These are phyloP conservation scores for Ganoderma meredithae DNA, from an alignment of 1,284 basidiomycete species.

Conservation along the genomic window DNA sequence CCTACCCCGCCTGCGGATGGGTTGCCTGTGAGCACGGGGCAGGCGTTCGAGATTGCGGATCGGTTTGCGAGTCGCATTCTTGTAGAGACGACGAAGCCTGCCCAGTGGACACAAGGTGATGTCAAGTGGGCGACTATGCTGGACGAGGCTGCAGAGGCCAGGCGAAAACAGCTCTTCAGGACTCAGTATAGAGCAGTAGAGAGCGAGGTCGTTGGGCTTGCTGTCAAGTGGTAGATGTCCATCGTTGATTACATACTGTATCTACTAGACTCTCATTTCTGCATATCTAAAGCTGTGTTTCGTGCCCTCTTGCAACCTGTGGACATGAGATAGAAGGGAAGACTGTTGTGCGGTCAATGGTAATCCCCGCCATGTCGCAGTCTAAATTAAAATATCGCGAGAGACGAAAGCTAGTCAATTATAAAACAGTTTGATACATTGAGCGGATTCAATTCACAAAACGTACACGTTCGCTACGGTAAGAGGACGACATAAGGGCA, in stretches of 20 bases:
- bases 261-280: not conserved
- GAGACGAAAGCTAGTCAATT: not conserved
- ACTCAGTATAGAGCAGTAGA: conserved; percentile 90
- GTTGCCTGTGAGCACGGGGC: not conserved
- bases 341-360: not conserved
- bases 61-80: conserved; percentile 25
- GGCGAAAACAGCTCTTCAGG: conserved; percentile 64
- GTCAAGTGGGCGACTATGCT: conserved; percentile 45
- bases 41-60: conserved; percentile 21
- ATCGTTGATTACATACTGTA: conserved; percentile 7
- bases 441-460: not conserved
- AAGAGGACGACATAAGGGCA: conserved; percentile 5
- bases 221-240: conserved; percentile 42
- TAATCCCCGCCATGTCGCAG: not conserved
- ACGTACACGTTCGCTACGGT: not conserved
- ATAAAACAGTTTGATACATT: not conserved
- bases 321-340: not conserved
- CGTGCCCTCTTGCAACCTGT: not conserved
- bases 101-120: not conserved
- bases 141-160: conserved; percentile 49
- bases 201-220: conserved; percentile 70
- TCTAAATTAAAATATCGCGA: not conserved
- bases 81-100: conserved; percentile 19
- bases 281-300: not conserved
- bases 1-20: conserved; percentile 41